These are phyloP conservation scores for Clavispora asparagi DNA, from an alignment of 805 yeast species.

Conservation along the genomic window DNA sequence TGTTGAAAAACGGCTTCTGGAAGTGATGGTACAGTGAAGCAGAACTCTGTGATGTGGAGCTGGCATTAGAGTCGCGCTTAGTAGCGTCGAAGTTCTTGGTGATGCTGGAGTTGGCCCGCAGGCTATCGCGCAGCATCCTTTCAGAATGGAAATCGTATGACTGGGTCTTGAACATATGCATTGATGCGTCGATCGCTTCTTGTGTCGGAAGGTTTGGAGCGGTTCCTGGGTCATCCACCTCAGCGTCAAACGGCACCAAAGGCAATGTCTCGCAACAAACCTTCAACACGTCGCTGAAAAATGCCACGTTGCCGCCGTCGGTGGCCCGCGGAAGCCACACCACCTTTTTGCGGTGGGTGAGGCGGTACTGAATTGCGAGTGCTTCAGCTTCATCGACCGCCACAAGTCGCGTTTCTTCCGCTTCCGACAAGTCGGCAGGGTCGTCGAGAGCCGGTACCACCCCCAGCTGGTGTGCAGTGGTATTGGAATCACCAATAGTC, in stretches of 20 bases:
- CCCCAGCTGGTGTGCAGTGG: neutral
- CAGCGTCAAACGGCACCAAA: constrained; percentile 22
- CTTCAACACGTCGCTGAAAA: constrained; percentile 56
- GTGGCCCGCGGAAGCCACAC: constrained; percentile 62
- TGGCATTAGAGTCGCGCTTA: constrained; percentile 36
- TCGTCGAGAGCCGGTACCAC: constrained; percentile 1
- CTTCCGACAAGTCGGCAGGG: constrained; percentile 9
- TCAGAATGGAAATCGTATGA: constrained; percentile 4
- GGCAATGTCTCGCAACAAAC: constrained; percentile 59
- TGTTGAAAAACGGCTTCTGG: constrained; percentile 35
- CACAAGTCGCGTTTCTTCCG: constrained; percentile 17
- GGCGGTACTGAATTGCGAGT: constrained; percentile 19
- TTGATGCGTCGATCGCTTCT: constrained; percentile 18
- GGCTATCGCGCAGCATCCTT: neutral
- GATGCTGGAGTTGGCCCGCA: constrained; percentile 8
- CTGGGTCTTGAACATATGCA: constrained; percentile 8
- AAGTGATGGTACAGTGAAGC: constrained; percentile 37
- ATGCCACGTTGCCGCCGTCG: constrained; percentile 49
- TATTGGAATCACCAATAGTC: neutral
- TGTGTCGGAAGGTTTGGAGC: constrained; percentile 23
- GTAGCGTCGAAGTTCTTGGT: constrained; percentile 23
- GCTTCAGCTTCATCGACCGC: constrained; percentile 26
- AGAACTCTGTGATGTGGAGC: constrained; percentile 25
- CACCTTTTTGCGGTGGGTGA: constrained; percentile 16
- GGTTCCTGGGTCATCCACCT: constrained; percentile 13